Conservation (phyloP, 208 protist species). For the Acanthamoeba rhysodes region DNA sequence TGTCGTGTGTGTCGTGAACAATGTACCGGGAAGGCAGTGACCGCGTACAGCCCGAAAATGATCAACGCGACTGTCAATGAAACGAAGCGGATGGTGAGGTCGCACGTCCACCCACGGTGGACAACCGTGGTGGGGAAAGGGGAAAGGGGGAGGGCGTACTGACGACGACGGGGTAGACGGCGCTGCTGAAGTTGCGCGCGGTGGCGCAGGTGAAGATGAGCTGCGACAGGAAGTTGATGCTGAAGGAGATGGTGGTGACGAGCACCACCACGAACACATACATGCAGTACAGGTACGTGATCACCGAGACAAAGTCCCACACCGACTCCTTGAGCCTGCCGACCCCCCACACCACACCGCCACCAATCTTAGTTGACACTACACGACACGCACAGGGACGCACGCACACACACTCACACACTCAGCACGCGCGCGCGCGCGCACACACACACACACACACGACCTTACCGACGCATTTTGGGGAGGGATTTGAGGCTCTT, state of each 20-base stretch:
- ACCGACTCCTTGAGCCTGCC: conserved; percentile 54
- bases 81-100: neutral
- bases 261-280: conserved; percentile 75
- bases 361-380: neutral
- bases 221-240: conserved; percentile 76
- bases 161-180: conserved; percentile 46
- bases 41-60: conserved; percentile 49
- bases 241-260: conserved; percentile 63
- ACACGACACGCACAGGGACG: too few relatives aligned
- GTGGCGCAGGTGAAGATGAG: conserved; percentile 73
- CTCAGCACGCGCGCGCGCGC: too few relatives aligned
- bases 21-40: conserved; percentile 48
- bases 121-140: too few relatives aligned
- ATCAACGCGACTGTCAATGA: conserved; percentile 25
- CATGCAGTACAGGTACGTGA: conserved; percentile 62
- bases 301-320: conserved; percentile 36
- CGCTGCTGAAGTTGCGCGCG: conserved; percentile 39
- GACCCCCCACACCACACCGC: neutral
- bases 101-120: too few relatives aligned
- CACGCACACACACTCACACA: too few relatives aligned
- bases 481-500: neutral
- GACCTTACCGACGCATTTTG: neutral
- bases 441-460: neutral
- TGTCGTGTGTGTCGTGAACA: neutral
- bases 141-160: neutral